Conservation (phyloP, 192 early-diverging fungal genomes). For the Thamnidium elegans region DNA sequence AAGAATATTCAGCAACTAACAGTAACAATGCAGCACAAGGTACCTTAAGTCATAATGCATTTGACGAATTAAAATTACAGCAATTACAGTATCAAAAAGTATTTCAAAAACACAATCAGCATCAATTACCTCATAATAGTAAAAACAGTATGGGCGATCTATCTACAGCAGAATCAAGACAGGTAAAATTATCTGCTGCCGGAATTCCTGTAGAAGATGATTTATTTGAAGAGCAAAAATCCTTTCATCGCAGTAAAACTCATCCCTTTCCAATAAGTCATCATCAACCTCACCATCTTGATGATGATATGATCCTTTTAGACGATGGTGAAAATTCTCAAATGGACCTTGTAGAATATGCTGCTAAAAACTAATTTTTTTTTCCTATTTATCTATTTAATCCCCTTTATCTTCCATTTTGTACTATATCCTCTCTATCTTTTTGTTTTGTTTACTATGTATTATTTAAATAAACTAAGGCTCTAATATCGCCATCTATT, state of each 20-base stretch:
- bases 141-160: neutral
- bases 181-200: neutral
- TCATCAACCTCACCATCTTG: too few relatives aligned
- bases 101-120: constrained; percentile 9
- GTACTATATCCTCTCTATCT: too few relatives aligned
- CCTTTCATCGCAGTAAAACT: too few relatives aligned
- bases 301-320: neutral
- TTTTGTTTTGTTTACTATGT: too few relatives aligned
- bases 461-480: too few relatives aligned
- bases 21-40: neutral
- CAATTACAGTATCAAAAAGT: constrained; percentile 12
- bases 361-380: neutral
- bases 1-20: neutral
- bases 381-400: too few relatives aligned
- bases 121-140: neutral
- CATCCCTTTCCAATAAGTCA: too few relatives aligned
- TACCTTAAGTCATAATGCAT: constrained; percentile 23
- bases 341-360: constrained; percentile 7
- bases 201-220: constrained; percentile 8
- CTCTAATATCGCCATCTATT: too few relatives aligned
- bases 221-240: neutral
- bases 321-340: constrained; percentile 10
- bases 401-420: too few relatives aligned
- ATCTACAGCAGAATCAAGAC: neutral
- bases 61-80: constrained; percentile 21